Evolutionary conservation across 2,329 filamentous ascomycete species (phyloP), one percentile per base, ranked within the genome.

Genomic region (Eutypa lata): DNA sequence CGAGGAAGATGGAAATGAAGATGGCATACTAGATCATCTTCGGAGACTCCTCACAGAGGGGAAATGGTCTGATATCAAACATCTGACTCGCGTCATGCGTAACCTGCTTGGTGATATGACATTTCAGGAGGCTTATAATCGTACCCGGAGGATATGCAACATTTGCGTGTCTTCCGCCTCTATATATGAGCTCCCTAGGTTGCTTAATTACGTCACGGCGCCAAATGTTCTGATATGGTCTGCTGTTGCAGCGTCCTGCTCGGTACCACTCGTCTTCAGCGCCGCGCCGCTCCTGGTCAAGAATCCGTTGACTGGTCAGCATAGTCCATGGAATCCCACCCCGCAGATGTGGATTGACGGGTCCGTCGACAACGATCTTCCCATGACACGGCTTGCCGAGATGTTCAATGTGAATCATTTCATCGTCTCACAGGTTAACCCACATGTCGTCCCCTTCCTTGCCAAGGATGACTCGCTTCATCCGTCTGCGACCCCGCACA

Each of bases 331-430:
- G 92, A 92, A 94, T 61, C 89, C 91, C 14, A 87, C 88, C 3
- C 87, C 90, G 26, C 89, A 91, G 66, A 84, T 84, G 58, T 97
- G 90, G 82, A 96, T 97, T 49, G 93, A 97, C 67, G 93, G 93
- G 1, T 97, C 92, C 1, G 90, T 97, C 21, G 91, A 97, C 67
- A 94, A 94, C 54, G 93, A 97, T 68, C 76, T 97, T 2, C 93
- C 93, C 2, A 96, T 96, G 84, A 91, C 88, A 19, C 84, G 90
- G 2, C 77, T 97, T 16, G 86, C 91, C 1, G 91, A 96, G 66
- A 92, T 97, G 88, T 96, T 97, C 76, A 96, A 97, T 65, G 92
- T 97, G 67, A 97, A 97, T 65, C 93, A 97, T 68, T 97, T 97
- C 66, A 97, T 97, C 60, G 93, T 97, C 18, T 96, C 91, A 0